Conservation (phyloP, 2,329 filamentous ascomycete genomes). For the Drechslera avenae region DNA sequence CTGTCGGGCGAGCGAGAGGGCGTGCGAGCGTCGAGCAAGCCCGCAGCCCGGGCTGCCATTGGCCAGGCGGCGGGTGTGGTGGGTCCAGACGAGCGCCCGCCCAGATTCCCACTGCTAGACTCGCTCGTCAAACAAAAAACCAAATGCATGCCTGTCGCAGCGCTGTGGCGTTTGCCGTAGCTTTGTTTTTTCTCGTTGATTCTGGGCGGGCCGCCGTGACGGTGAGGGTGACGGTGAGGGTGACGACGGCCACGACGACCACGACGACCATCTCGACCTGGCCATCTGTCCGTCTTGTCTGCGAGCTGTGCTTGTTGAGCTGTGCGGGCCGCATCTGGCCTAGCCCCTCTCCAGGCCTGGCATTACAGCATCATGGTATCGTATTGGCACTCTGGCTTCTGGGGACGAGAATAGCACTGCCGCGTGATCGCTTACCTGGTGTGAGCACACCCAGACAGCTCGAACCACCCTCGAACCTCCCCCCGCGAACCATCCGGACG, state of each 20-base stretch:
- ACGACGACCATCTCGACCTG: too few relatives aligned
- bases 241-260: too few relatives aligned
- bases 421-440: background rate
- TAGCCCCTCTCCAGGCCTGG: constrained; percentile 8
- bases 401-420: constrained; percentile 12
- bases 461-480: background rate
- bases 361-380: constrained; percentile 24
- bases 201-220: too few relatives aligned
- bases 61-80: constrained; percentile 2
- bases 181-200: too few relatives aligned
- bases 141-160: background rate
- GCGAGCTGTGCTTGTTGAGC: constrained; percentile 17
- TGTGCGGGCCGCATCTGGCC: constrained; percentile 13
- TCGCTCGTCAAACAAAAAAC: constrained; percentile 1
- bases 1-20: constrained; percentile 17
- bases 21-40: constrained; percentile 17
- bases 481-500: background rate
- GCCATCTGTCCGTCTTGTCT: too few relatives aligned
- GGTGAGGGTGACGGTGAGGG: too few relatives aligned
- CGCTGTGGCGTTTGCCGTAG: background rate
- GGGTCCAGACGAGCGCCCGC: constrained; percentile 7
- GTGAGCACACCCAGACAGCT: background rate
- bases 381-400: background rate
- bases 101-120: background rate
- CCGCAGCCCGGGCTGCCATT: constrained; percentile 8